A percentile compares a stretch with the other conserved stretches of the same genome.
phyloP scores from a whole-genome alignment of 352 stramenopile genomes.

The Synura sp. region DNA sequence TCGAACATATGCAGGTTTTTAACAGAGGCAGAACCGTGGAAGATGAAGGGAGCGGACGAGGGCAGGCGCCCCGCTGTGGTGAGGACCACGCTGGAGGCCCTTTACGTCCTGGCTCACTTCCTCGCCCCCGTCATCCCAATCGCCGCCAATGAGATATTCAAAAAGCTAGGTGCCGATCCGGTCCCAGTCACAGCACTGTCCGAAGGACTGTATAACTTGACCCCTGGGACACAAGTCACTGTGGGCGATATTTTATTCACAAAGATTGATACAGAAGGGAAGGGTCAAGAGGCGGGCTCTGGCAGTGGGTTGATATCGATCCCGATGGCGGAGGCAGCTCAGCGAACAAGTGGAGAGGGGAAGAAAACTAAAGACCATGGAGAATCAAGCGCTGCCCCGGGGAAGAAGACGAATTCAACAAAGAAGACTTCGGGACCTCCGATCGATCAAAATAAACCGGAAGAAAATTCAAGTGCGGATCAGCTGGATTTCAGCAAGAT shows the following conservation, averaged over 20 bases:
- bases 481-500: neutral
- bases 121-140: slow-evolving; percentile 86
- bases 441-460: too few relatives aligned
- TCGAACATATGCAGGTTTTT: slow-evolving; percentile 92
- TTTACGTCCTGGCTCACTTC: slow-evolving; percentile 93
- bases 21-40: slow-evolving; percentile 93
- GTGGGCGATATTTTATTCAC: slow-evolving; percentile 91
- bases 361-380: slow-evolving; percentile 51
- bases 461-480: neutral
- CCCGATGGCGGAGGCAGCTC: neutral
- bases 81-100: slow-evolving; percentile 89
- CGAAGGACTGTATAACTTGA: slow-evolving; percentile 81
- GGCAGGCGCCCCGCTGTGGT: slow-evolving; percentile 80
- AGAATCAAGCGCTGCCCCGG: slow-evolving; percentile 38
- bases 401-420: slow-evolving; percentile 70
- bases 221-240: slow-evolving; percentile 72
- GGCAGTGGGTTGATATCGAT: slow-evolving; percentile 21
- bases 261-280: slow-evolving; percentile 73
- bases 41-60: slow-evolving; percentile 84
- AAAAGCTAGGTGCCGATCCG: slow-evolving; percentile 66
- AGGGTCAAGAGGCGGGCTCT: too few relatives aligned
- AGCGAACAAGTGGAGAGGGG: slow-evolving; percentile 1
- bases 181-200: slow-evolving; percentile 66
- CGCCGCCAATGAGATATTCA: slow-evolving; percentile 81
- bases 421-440: too few relatives aligned